phyloP scores from a whole-genome alignment of 225 moss, liverwort and hornwort genomes.

The Neckera pumila region DNA sequence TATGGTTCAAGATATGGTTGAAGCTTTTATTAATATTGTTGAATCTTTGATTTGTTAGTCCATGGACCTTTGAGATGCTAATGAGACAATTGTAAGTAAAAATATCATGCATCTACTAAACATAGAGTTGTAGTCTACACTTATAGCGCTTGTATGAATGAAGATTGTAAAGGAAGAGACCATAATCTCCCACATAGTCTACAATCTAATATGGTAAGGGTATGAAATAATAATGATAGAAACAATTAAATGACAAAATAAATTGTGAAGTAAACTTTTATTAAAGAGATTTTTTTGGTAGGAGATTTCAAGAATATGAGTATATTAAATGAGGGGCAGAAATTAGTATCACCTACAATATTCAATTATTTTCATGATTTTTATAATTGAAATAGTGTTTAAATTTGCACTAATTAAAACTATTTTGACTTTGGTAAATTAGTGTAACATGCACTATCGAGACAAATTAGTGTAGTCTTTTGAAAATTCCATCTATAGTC shows the following conservation, averaged over 20 bases:
- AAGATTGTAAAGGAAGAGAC: background rate
- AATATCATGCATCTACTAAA: background rate
- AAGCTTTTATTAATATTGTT: background rate
- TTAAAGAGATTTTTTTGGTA: background rate
- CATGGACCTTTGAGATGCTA: background rate
- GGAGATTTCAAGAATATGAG: background rate
- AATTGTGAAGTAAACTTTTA: background rate
- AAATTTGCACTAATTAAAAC: background rate
- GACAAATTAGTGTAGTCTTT: background rate
- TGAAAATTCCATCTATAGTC: background rate
- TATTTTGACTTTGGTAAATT: background rate
- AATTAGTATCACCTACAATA: background rate
- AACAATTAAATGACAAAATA: background rate
- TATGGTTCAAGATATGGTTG: background rate
- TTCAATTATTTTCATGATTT: fast-evolving
- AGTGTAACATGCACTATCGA: background rate
- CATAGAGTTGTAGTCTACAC: background rate
- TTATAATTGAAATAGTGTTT: background rate
- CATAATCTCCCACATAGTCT: too few species aligned
- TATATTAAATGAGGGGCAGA: background rate
- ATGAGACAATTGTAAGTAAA: background rate
- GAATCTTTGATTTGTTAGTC: background rate
- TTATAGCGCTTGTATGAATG: background rate
- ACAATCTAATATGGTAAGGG: background rate
- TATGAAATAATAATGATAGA: background rate